Percentiles rank a stretch among this genome's conserved stretches.
phyloP scores from a whole-genome alignment of 345 rosid genomes.

The Lepidium didymum region DNA sequence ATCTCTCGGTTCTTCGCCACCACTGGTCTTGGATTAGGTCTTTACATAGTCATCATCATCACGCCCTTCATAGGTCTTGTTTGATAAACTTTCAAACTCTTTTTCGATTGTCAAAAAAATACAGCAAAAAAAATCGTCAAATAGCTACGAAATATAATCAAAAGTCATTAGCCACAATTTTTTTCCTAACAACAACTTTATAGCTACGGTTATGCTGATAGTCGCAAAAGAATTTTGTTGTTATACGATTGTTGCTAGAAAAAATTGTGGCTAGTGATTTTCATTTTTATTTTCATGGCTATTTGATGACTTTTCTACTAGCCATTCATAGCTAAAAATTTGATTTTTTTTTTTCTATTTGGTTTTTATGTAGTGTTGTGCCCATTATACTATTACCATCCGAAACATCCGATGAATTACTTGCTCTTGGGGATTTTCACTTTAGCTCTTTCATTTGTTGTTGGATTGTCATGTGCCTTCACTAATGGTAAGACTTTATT shows the following conservation, averaged over 20 bases:
- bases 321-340: not conserved
- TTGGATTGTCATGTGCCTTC: slow-evolving; percentile 75
- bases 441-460: slow-evolving; percentile 45
- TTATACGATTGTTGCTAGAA: no score
- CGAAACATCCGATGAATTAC: slow-evolving; percentile 79
- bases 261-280: no score
- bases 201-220: no score
- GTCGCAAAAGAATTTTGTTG: no score
- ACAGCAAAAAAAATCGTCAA: no score
- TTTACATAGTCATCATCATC: slow-evolving; percentile 60
- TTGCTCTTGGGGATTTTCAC: slow-evolving; percentile 66
- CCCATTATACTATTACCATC: slow-evolving; percentile 73
- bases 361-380: slow-evolving; percentile 45
- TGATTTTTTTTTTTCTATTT: not conserved
- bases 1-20: slow-evolving; percentile 52
- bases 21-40: slow-evolving; percentile 48
- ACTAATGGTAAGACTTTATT: slow-evolving; percentile 40
- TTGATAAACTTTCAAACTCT: no score
- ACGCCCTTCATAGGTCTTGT: slow-evolving; percentile 47
- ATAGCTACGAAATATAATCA: no score
- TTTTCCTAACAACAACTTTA: no score
- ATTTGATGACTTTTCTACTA: no score
- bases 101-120: no score
- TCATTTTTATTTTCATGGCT: no score
- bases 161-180: no score